Conservation (phyloP, 805 yeast species). For the Kurtzmaniella cleridarum region DNA sequence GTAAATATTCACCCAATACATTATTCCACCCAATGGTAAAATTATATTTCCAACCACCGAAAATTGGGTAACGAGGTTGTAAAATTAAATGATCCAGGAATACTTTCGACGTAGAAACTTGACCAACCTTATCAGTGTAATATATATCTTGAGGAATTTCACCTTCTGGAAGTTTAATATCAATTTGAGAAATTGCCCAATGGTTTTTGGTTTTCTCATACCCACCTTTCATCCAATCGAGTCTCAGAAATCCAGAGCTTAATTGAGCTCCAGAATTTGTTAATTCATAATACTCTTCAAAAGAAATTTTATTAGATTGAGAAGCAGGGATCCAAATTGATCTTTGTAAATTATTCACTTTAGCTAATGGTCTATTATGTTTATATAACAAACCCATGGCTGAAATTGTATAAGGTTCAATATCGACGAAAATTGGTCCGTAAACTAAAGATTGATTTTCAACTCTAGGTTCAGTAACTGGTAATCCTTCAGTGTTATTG, state of each 20-base stretch:
- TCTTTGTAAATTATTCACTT: constrained; percentile 57
- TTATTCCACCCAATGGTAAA: constrained; percentile 94
- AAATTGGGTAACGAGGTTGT: constrained; percentile 87
- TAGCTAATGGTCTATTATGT: constrained; percentile 60
- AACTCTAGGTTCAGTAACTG: constrained; percentile 32
- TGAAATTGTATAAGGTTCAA: constrained; percentile 42
- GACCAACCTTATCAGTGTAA: constrained; percentile 86
- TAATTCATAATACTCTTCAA: constrained; percentile 83
- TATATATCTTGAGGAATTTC: constrained; percentile 51
- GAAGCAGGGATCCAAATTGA: constrained; percentile 84
- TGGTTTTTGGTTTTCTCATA: constrained; percentile 42
- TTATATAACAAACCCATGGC: constrained; percentile 57
- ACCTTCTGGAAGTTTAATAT: constrained; percentile 45
- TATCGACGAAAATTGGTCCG: constrained; percentile 45
- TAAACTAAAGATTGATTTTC: constrained; percentile 41
- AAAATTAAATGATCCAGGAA: constrained; percentile 46
- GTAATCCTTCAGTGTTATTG: constrained; percentile 15
- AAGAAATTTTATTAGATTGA: constrained; percentile 62
- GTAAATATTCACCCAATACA: constrained; percentile 49
- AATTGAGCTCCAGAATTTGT: constrained; percentile 72
- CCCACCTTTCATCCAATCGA: constrained; percentile 64
- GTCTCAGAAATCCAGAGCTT: constrained; percentile 69
- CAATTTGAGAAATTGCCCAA: constrained; percentile 58
- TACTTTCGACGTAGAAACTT: constrained; percentile 71
- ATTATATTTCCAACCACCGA: constrained; percentile 95